Evolutionary conservation across 345 rosid genomes (phyloP).

Genomic region (Trapa bicornis): DNA sequence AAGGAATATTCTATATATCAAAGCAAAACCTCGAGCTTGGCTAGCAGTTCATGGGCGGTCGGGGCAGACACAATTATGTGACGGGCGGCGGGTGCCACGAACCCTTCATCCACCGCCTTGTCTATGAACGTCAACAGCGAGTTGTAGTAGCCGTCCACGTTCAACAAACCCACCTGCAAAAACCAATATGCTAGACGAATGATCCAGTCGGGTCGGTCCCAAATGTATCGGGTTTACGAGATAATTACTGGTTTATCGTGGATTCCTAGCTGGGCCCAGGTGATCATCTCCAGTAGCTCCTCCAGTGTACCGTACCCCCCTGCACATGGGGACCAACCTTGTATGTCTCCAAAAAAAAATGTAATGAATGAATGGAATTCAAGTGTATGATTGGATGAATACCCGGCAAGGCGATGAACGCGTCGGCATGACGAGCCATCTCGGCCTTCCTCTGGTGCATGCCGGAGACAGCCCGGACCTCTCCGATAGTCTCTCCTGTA

Average conservation of each 20-base stretch:
- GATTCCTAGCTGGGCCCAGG: constrained; percentile 48
- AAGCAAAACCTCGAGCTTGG: constrained; percentile 48
- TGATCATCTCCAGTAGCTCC: constrained; percentile 37
- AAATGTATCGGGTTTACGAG: too few relatives aligned
- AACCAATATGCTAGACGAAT: too few relatives aligned
- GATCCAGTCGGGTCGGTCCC: too few relatives aligned
- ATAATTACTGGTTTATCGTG: constrained; percentile 38
- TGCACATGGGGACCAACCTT: background rate
- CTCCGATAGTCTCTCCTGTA: constrained; percentile 59
- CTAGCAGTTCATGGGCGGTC: constrained; percentile 57
- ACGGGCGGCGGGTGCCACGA: constrained; percentile 61
- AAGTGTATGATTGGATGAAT: background rate
- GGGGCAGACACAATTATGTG: constrained; percentile 71
- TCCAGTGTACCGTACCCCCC: constrained; percentile 51
- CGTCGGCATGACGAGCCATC: constrained; percentile 85
- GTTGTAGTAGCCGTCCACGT: constrained; percentile 70
- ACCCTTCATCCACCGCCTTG: constrained; percentile 81
- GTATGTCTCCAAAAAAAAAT: too few relatives aligned
- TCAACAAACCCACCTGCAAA: constrained; percentile 57
- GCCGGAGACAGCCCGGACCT: constrained; percentile 52
- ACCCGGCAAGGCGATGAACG: constrained; percentile 71
- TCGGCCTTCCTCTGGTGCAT: constrained; percentile 82
- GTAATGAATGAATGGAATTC: too few relatives aligned
- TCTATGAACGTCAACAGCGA: constrained; percentile 65
- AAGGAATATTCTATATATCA: background rate